Conservation (phyloP, 805 yeast genomes). For the Sugiyamaella qingdaonensis region DNA sequence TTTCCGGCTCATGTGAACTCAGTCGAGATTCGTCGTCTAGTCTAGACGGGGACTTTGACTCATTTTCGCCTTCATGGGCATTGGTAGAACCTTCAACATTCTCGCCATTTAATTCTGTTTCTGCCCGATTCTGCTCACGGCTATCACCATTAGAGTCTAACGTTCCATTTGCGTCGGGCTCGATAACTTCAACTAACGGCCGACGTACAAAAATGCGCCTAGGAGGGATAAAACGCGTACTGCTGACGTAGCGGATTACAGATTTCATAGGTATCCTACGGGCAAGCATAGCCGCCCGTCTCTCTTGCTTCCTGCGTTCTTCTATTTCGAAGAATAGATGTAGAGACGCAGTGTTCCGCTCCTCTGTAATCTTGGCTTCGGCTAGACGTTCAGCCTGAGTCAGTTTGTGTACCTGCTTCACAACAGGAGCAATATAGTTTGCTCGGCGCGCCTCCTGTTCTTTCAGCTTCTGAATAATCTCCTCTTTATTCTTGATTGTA, state of each 20-base stretch:
- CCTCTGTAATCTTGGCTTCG: slow-evolving; percentile 88
- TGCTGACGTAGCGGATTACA: slow-evolving; percentile 50
- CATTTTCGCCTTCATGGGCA: too few species aligned
- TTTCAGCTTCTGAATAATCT: slow-evolving; percentile 66
- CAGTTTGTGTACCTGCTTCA: slow-evolving; percentile 32
- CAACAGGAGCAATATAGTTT: slow-evolving; percentile 34
- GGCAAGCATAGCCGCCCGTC: slow-evolving; percentile 66
- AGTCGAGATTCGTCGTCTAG: too few species aligned
- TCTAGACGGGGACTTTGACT: too few species aligned
- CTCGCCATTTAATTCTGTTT: too few species aligned
- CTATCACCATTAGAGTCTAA: neutral
- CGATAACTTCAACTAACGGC: slow-evolving; percentile 15
- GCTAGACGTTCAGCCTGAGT: slow-evolving; percentile 69
- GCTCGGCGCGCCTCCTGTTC: slow-evolving; percentile 59
- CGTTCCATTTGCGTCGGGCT: neutral
- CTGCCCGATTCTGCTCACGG: too few species aligned
- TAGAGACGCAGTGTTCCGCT: slow-evolving; percentile 65
- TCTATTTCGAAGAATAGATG: slow-evolving; percentile 82
- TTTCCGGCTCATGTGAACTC: neutral
- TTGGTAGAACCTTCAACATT: too few species aligned
- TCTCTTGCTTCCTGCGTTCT: slow-evolving; percentile 68
- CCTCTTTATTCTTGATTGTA: slow-evolving; percentile 71
- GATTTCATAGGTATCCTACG: slow-evolving; percentile 58
- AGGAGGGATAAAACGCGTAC: slow-evolving; percentile 54
- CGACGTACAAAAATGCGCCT: slow-evolving; percentile 23